Evolutionary conservation across 2,329 filamentous ascomycete species (phyloP), one percentile per base, ranked within the genome.

Genomic region (Epichloe uncinata): DNA sequence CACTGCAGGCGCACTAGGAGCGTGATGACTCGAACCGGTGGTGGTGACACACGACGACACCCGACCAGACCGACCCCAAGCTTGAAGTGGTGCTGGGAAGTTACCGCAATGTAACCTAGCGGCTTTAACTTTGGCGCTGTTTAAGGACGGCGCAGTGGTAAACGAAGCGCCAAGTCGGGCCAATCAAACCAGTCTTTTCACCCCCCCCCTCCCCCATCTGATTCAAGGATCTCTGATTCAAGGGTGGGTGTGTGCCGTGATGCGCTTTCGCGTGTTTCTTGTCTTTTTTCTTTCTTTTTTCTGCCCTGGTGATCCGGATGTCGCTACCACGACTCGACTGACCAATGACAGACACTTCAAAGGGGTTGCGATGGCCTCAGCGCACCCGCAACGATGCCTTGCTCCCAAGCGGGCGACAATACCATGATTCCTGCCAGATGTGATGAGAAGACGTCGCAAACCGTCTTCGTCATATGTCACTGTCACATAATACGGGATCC

Each of bases 31-130:
- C 45, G 13, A 45, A 51, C 33, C 4, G 44, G 35, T 45, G 33
- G 33, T 20, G 37, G 50, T 55, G 49, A 46, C 46, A 51, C 47
- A 42, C 26, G 26, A 30, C 26, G 26, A 9, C 46, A 51, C 47
- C 35, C 33, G 33, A 45, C 18, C 22, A 44, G n/a, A 20, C 16
- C 26, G 13, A 22, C 22, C 42, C 15, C 49, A 22, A 26, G 33
- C 43, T 20, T 33, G 37, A 15, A 15, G 47, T 50, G 45, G 50
- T 49, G 53, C 36, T 52, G 48, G 42, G 41, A 46, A 51, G 48
- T 47, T 48, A 43, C 53, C 33, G 47, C 45, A 37, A 55, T 56
- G 48, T 51, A 45, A 56, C 53, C 12, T 40, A 45, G 37, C 45
- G 41, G 26, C 15, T 53, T 55, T 50, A 26, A 42, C 35, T 45